Evolutionary conservation across 2,329 filamentous ascomycete genomes (phyloP).

Genomic region (Hypoxylon sp.): DNA sequence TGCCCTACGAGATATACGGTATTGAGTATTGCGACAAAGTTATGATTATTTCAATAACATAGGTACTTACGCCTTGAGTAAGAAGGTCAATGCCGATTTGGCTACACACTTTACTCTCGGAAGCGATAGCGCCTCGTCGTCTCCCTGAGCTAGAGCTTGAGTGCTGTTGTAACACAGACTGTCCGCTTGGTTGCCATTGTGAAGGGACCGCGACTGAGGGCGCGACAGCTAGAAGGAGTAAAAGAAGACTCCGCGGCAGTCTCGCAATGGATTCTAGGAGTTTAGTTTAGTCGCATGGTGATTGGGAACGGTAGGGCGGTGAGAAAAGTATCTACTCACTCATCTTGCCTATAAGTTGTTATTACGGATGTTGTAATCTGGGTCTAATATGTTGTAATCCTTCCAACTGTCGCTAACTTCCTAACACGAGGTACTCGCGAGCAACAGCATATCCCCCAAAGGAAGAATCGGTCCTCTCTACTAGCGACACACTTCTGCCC

Average conservation of each 20-base stretch:
- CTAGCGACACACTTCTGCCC: not conserved
- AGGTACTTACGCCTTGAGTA: constrained; percentile 51
- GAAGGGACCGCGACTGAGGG: constrained; percentile 34
- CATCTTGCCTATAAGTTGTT: constrained; percentile 22
- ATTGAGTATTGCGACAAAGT: constrained; percentile 14
- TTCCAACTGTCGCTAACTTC: constrained; percentile 3
- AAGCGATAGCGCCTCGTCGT: constrained; percentile 52
- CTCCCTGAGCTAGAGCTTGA: constrained; percentile 30
- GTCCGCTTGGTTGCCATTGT: constrained; percentile 43
- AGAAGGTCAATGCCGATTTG: constrained; percentile 55
- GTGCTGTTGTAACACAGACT: constrained; percentile 41
- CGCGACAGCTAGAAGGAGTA: constrained; percentile 38
- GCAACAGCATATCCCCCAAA: constrained; percentile 16
- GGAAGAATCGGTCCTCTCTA: constrained; percentile 1
- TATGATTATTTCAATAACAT: not conserved
- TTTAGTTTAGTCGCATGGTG: constrained; percentile 11
- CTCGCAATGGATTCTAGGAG: constrained; percentile 18
- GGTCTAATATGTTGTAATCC: constrained; percentile 37
- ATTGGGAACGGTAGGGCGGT: not conserved
- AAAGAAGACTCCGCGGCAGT: constrained; percentile 38
- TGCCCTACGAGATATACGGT: constrained; percentile 65
- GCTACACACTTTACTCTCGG: constrained; percentile 54
- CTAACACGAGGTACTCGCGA: constrained; percentile 26
- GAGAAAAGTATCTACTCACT: constrained; percentile 26
- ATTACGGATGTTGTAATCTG: constrained; percentile 37